Conservation (phyloP, 75 land plant species). For the Selaginella tamariscina region DNA sequence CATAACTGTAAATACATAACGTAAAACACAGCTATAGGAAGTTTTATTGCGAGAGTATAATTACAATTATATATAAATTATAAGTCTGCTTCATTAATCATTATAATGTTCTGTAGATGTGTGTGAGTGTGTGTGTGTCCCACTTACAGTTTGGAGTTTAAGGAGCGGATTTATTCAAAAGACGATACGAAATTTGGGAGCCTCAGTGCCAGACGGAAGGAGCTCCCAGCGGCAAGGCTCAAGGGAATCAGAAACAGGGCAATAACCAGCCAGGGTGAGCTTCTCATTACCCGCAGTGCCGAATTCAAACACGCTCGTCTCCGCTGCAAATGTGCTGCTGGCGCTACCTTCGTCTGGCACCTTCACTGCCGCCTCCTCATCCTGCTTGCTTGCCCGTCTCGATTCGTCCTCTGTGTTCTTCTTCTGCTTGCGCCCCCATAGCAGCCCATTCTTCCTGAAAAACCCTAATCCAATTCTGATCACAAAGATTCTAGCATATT, state of each 20-base stretch:
- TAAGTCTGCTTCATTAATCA: no score
- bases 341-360: no score
- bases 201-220: constrained; percentile 32
- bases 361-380: background rate
- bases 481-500: no score
- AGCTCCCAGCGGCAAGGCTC: constrained; percentile 79
- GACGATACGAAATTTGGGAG: constrained; percentile 22
- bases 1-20: no score
- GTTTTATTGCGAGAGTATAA: no score
- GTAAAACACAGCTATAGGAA: no score
- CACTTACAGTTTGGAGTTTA: no score
- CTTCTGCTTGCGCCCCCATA: background rate
- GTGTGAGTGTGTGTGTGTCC: no score
- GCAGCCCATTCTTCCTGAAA: no score
- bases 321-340: constrained; percentile 10
- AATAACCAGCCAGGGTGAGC: constrained; percentile 63
- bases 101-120: no score
- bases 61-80: no score
- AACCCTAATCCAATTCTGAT: no score
- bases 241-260: constrained; percentile 63
- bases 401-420: background rate
- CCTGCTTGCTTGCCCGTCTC: background rate
- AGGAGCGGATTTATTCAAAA: constrained; percentile 15
- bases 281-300: constrained; percentile 39
- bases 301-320: constrained; percentile 63